Evolutionary conservation across 164 flowering plant genomes (phyloP).

Genomic region (Macadamia integrifolia): DNA sequence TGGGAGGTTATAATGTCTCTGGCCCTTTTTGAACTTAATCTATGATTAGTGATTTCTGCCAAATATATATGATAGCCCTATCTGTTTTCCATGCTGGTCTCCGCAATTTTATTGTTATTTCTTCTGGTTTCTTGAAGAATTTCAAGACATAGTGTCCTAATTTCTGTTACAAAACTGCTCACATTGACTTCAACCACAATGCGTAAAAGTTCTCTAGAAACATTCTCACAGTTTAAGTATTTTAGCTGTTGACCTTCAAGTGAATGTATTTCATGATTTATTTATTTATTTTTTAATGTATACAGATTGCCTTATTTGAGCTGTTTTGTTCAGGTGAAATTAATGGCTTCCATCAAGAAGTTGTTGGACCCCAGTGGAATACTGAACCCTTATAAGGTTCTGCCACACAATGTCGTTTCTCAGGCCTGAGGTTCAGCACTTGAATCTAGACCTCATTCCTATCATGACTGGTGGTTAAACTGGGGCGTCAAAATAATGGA

Average conservation of each 20-base stretch:
- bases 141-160: no score
- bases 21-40: not conserved
- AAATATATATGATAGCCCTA: not conserved
- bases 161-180: no score
- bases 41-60: no score
- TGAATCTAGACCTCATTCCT: not conserved
- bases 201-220: no score
- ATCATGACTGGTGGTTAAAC: not conserved
- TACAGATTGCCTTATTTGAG: not conserved
- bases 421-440: conserved; percentile 16
- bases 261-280: not conserved
- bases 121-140: no score
- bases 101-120: no score
- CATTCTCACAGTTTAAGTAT: no score
- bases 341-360: conserved; percentile 85
- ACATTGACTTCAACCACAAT: no score
- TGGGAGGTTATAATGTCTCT: not conserved
- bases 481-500: not conserved
- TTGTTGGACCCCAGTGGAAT: conserved; percentile 75
- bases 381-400: conserved; percentile 93
- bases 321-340: conserved; percentile 51
- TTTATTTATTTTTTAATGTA: no score
- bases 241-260: no score
- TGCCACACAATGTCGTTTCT: conserved; percentile 44
- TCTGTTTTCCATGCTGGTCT: no score